Evolutionary conservation across 164 flowering plant genomes (phyloP), one percentile per base, ranked within the genome.

Genomic region (Houttuynia cordata): DNA sequence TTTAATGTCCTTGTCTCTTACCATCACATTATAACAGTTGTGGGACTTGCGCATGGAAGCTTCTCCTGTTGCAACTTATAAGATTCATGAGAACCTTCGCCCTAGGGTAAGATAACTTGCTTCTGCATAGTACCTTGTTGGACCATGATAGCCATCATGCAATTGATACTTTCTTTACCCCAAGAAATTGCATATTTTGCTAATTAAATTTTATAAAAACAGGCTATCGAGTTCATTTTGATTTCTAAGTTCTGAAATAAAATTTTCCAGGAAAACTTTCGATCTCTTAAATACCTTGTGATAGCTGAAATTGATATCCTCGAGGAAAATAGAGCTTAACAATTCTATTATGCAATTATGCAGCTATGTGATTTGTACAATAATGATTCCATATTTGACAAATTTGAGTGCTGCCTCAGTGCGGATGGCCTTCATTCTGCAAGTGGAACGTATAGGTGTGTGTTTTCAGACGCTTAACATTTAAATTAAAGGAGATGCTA

Each of bases 341-440:
- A 23, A 22, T 6, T n/a, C 62, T 21, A 34, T n/a, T 24, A 45
- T 53, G 24, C 53, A 1, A 59, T 40, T 75, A 45, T 60, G 53
- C 86, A 93, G 98, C 80, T 93, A 8, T 89, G 94, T 69, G 96
- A 90, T 74, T 73, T 89, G 64, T 90, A 93, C 74, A 94, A 90
- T 70, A 90, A 87, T 73, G 96, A 93, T 78, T 87, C 97, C 1
- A 93, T 93, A 62, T 93, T 93, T 67, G 97, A 93, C 74, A 93
- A 93, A 77, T 93, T 93, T 52, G 98, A 90, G 74, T 93, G 98
- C 73, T 93, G 98, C 67, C 58, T 90, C 63, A 93, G 98, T 71
- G 91, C 87, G 47, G 96, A 90, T 77, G 96, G 96, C 22, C 77
- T 56, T 56, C 83, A 96, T 30, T 83, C 90, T n/a, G 94, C 97